These are phyloP conservation scores for Herpotrichia juniperi DNA, from an alignment of 2,329 filamentous ascomycete species.

Conservation along the genomic window DNA sequence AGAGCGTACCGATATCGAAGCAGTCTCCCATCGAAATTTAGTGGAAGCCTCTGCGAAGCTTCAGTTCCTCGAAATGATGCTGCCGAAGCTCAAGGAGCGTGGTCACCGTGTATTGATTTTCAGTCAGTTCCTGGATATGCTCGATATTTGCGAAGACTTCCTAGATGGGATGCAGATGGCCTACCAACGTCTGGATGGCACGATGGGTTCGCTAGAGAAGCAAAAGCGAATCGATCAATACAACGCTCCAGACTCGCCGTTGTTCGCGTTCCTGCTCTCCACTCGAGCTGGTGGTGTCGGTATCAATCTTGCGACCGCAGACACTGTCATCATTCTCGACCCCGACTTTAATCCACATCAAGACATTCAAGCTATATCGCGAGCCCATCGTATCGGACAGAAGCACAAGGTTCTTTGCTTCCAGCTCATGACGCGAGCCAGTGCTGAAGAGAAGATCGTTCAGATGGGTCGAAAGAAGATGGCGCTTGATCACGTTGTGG, in stretches of 20 bases:
- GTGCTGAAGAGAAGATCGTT: conserved; percentile 93
- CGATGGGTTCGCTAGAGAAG: conserved; percentile 79
- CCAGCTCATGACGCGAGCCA: conserved; percentile 87
- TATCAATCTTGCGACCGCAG: conserved; percentile 95
- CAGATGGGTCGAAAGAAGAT: conserved; percentile 96
- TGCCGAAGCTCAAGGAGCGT: conserved; percentile 83
- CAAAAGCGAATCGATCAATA: conserved; percentile 94
- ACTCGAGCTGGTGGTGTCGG: conserved; percentile 95
- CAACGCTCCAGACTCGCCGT: conserved; percentile 79
- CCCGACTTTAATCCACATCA: conserved; percentile 98
- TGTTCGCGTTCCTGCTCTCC: conserved; percentile 92
- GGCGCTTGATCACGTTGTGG: conserved; percentile 91
- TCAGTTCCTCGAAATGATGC: conserved; percentile 79
- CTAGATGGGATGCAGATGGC: conserved; percentile 74
- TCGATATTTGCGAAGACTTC: conserved; percentile 92
- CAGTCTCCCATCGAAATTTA: conserved; percentile 75
- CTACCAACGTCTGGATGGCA: conserved; percentile 86
- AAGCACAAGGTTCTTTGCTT: conserved; percentile 96
- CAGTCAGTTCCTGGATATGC: conserved; percentile 89
- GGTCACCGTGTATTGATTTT: conserved; percentile 94
- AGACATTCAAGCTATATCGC: conserved; percentile 92
- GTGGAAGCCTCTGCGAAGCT: conserved; percentile 93
- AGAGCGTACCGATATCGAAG: conserved; percentile 70
- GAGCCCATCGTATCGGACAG: conserved; percentile 95
- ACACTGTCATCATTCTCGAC: conserved; percentile 97